These are phyloP conservation scores for Closterium sp. DNA, from an alignment of 139 green algal species.

Conservation along the genomic window DNA sequence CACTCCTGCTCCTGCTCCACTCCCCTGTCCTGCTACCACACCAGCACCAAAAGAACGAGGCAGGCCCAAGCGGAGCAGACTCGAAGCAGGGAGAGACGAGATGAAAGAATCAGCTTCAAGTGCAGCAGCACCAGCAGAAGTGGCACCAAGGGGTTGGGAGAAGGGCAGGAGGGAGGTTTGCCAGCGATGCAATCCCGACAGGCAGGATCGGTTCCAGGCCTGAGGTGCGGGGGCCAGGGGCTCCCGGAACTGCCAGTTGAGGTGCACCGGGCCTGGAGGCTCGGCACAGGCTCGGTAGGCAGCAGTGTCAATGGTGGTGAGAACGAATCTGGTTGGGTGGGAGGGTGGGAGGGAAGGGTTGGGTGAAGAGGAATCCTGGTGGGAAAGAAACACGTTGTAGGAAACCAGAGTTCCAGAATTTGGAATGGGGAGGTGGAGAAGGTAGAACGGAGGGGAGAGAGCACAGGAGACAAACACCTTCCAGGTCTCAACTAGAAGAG, in stretches of 20 bases:
- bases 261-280: slow-evolving; percentile 82
- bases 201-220: slow-evolving; percentile 31
- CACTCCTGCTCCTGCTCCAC: too few relatives aligned
- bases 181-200: not conserved
- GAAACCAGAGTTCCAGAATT: not conserved
- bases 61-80: not conserved
- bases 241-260: slow-evolving; percentile 93
- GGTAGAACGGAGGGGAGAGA: not conserved
- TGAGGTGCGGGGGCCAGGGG: slow-evolving; percentile 74
- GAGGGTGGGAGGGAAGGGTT: not conserved
- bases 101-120: not conserved
- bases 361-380: not conserved
- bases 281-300: slow-evolving; percentile 41
- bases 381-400: not conserved
- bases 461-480: not conserved
- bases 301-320: slow-evolving; percentile 72
- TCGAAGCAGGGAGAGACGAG: not conserved
- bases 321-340: slow-evolving; percentile 61
- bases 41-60: not conserved
- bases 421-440: not conserved
- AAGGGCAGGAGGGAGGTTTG: not conserved
- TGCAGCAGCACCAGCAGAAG: not conserved
- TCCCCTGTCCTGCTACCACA: not conserved
- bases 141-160: not conserved
- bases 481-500: too few relatives aligned